Base-by-base conservation (phyloP, 306 rosid genomes). In the Datisca glomerata region DNA sequence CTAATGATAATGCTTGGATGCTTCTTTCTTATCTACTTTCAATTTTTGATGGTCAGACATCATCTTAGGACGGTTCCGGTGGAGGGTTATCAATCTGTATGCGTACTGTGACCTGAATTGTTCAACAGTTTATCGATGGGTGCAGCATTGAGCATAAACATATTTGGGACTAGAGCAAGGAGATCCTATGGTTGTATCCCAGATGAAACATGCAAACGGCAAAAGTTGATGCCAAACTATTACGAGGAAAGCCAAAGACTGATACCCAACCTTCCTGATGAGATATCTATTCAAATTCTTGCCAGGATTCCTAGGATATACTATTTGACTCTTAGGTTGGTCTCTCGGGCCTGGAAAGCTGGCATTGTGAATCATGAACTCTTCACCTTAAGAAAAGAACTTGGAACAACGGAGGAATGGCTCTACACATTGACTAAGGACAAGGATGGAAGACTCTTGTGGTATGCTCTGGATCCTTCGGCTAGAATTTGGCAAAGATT, bases 391-490 rank as follows among this genome's bases (percentile, higher is more conserved):
- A 75, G 97, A 48, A 78, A 74, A 60, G 97, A 83, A 54, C 74
- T 89, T 2, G 73, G 91, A 35, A 70, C 71, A 4, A 78, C 81
- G 12, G 97, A 89, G 65, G 97, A 89, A 55, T 89, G 97, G 97
- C 63, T 89, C 6, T 89, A 83, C 64, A 23, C 83, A 33, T 57
- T 89, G 75, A 73, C 81, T 2, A 83, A 89, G 64, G 58, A 68
- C 45, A 86, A 75, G 40, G 86, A 72, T 33, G 78, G 67, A 57
- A 74, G 66, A 33, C 81, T 76, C 49, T 28, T 51, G 6, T 89
- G 95, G 93, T 73, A 77, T 65, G 83, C 86, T 47, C 53, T 89
- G 15, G 97, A 89, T 54, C 94, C 97, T 25, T 40, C 55, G 38
- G 74, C 93, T 33, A 64, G 54, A 49, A 69, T 45, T 45, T 89